Evolutionary conservation across 139 green algal species (phyloP).

Genomic region (Micractinium conductrix): DNA sequence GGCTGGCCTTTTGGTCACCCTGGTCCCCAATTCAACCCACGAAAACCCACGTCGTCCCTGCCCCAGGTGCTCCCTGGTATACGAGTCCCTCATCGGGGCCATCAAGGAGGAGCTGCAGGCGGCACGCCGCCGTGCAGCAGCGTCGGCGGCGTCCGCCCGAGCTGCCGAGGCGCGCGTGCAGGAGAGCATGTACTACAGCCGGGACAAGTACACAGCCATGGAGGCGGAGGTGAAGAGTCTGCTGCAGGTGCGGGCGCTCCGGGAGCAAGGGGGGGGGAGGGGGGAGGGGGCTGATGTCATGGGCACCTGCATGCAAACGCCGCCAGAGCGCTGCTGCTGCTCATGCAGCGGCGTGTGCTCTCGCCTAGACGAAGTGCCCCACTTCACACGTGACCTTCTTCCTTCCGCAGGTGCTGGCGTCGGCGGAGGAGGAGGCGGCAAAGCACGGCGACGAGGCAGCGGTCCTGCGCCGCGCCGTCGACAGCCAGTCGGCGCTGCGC

Average conservation of each 20-base stretch:
- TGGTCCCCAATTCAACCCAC: too few species aligned
- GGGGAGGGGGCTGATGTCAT: background rate
- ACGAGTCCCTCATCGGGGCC: background rate
- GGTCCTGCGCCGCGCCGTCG: background rate
- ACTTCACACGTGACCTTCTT: too few species aligned
- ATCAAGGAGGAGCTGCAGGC: conserved; percentile 9
- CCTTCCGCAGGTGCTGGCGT: background rate
- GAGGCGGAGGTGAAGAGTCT: conserved; percentile 25
- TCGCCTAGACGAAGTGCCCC: too few species aligned
- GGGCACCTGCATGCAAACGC: background rate
- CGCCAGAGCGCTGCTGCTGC: too few species aligned
- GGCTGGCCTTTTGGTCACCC: too few species aligned
- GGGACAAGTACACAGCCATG: conserved; percentile 25
- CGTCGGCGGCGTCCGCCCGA: background rate
- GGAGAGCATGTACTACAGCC: conserved; percentile 22
- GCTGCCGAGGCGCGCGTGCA: background rate
- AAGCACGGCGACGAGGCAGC: background rate
- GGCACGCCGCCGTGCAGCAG: background rate
- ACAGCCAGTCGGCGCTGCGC: background rate
- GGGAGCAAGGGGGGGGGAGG: background rate
- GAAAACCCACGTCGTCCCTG: too few species aligned
- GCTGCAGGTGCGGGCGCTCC: conserved; percentile 5
- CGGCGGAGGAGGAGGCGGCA: conserved; percentile 2
- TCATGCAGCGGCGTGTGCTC: too few species aligned
- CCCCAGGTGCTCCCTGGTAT: conserved; percentile 5